Conservation (phyloP, 371 early-diverging fungal genomes). For the Saksenaea vasiformis region DNA sequence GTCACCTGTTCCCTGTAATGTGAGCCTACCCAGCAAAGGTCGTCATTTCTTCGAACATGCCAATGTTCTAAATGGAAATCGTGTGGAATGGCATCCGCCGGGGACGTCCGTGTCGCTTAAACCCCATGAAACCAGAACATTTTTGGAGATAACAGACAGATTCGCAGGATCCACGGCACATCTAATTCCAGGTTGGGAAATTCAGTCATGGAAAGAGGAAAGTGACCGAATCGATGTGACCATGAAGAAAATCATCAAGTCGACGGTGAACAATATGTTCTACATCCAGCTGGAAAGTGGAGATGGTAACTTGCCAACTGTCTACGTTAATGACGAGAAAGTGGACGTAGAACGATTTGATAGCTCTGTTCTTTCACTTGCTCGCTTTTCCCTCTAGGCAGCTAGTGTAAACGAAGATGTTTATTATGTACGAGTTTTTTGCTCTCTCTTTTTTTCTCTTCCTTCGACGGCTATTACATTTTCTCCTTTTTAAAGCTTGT, state of each 20-base stretch:
- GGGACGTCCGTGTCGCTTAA: constrained; percentile 9
- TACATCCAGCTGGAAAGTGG: neutral
- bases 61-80: constrained; percentile 13
- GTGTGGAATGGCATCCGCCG: constrained; percentile 16
- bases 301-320: constrained; percentile 12
- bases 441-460: neutral
- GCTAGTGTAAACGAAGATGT: neutral
- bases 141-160: constrained; percentile 16
- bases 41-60: constrained; percentile 19
- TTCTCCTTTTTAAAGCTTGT: constrained; percentile 22
- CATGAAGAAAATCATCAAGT: constrained; percentile 13
- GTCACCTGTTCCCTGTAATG: constrained; percentile 28
- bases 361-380: neutral
- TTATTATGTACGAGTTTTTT: neutral
- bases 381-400: neutral
- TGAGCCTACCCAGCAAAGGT: constrained; percentile 14
- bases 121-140: constrained; percentile 29
- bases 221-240: constrained; percentile 17
- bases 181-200: constrained; percentile 32
- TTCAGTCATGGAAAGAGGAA: constrained; percentile 16
- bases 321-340: constrained; percentile 21
- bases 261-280: neutral
- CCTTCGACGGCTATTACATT: neutral
- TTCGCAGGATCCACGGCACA: constrained; percentile 39
- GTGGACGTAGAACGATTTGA: constrained; percentile 9